phyloP scores from a whole-genome alignment of 257 asterid genomes.

The Primulina huaijiensis region DNA sequence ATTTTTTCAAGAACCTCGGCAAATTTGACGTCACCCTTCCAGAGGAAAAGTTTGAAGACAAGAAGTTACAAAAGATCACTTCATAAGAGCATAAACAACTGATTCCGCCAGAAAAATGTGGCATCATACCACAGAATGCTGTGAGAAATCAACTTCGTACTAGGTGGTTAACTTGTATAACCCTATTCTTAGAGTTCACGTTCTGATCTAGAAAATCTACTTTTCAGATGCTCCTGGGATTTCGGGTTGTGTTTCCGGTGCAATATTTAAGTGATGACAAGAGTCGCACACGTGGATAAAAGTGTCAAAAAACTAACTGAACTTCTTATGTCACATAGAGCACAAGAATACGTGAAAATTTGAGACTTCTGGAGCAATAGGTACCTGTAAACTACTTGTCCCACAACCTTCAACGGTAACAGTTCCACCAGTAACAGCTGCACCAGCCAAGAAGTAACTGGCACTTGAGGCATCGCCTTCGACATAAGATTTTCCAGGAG shows the following conservation, averaged over 20 bases:
- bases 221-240: no score
- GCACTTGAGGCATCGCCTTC: slow-evolving; percentile 99
- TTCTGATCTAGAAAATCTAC: no score
- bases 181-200: no score
- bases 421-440: slow-evolving; percentile 96
- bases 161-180: no score
- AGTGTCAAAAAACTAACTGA: neutral
- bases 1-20: slow-evolving; percentile 95
- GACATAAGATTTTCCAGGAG: slow-evolving; percentile 93
- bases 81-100: neutral
- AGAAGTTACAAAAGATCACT: slow-evolving; percentile 15
- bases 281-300: no score
- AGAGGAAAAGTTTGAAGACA: slow-evolving; percentile 10
- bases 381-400: slow-evolving; percentile 96
- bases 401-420: slow-evolving; percentile 96
- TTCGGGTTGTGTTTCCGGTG: no score
- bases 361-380: slow-evolving; percentile 1
- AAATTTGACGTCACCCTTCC: slow-evolving; percentile 91
- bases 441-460: slow-evolving; percentile 99
- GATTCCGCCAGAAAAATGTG: neutral
- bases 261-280: no score
- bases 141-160: neutral
- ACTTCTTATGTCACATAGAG: neutral
- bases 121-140: neutral
- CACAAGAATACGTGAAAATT: slow-evolving; percentile 8